Evolutionary conservation across 2,329 filamentous ascomycete genomes (phyloP), one percentile per base, ranked within the genome.

Genomic region (Coleophoma eucalyptorum): DNA sequence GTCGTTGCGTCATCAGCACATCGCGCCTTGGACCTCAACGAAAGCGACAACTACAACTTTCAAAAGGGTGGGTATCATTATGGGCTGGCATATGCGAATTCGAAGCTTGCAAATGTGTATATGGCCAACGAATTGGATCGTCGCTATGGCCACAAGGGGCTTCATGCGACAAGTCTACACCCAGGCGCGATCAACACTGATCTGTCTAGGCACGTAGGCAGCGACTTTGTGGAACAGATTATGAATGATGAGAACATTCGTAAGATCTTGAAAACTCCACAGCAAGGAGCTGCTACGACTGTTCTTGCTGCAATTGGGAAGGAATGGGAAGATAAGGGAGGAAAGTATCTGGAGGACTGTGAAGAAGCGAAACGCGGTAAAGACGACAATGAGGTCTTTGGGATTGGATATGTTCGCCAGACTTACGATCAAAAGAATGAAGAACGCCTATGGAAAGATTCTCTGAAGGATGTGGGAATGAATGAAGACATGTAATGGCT

Each of bases 111-210:
- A 4, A 75, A 72, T 53, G 69, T 77, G 21, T 74, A 67, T 48
- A 69, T 72, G 55, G 67, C 73, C 8, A 74, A 72, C 50, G 65
- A 73, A 50, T 66, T 78, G 19, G 73, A 76, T 19, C 68, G 73
- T 5, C 65, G 63, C 1, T 75, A 73, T 52, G 69, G 67, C 4
- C 26, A 53, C 1, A 52, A 61, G 10, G 67, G 69, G 13, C 51
- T 77, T 3, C 72, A 70, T 48, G 72, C 62, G 0, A 58, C 64
- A 3, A 67, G 64, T 43, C 49, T 78, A 3, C 69, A 74, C 52
- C 75, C 74, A 0, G 75, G 75, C 12, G 49, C 41, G 18, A 56
- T 58, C 41, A 16, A 42, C 21, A 55, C 50, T 3, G 66, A 64
- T 31, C 55, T 72, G 44, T 57, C 64, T 50, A 57, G 56, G 40